Base-by-base conservation (phyloP, 1,139 yeast species). In the Yamadazyma kanchanaburiensis region DNA sequence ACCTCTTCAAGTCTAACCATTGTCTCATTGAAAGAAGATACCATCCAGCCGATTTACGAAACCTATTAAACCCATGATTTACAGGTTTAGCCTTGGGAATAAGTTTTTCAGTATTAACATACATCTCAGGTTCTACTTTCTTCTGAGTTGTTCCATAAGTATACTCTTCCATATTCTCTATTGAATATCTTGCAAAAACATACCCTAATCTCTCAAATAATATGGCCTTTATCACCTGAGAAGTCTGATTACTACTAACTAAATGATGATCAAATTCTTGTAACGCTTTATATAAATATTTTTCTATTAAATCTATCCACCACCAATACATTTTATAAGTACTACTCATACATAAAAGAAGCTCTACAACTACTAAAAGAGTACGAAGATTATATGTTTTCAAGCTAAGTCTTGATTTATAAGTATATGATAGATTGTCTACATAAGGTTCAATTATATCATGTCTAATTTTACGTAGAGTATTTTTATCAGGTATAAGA, bases 1-100 rank as follows among this genome's bases (percentile, higher is more conserved):
- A 30, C 28, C 59, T 51, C 23, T 56, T 49, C 23, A 65, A 44
- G 4, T 46, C 42, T n/a, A 56, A 37, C 88, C 95, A 81, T 48
- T 83, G 86, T 34, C 75, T 75, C 4, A 89, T 82, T 0, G 96
- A 80, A 15, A 89, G 55, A 12, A 88, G 55, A 45, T 74, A 71
- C 89, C 96, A 89, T 20, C 89, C 65, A 1, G 87, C 77, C 1
- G 91, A 78, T 48, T 86, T 87, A 34, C 96, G 69, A 31, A 58
- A 58, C 7, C 47, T 45, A 34, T 54, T 64, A 17, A 48, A 49
- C 9, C 68, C 74, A 10, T 57, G 53, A 12, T 53, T 57, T 3
- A 37, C 48, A 4, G 49, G 50, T 3, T 32, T 32, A 12, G 34
- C 27, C 15, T 29, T 36, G 5, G 48, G 43, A 6, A 15, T 7